phyloP scores from a whole-genome alignment of 129 eudicot genomes.

The Lactuca saligna region DNA sequence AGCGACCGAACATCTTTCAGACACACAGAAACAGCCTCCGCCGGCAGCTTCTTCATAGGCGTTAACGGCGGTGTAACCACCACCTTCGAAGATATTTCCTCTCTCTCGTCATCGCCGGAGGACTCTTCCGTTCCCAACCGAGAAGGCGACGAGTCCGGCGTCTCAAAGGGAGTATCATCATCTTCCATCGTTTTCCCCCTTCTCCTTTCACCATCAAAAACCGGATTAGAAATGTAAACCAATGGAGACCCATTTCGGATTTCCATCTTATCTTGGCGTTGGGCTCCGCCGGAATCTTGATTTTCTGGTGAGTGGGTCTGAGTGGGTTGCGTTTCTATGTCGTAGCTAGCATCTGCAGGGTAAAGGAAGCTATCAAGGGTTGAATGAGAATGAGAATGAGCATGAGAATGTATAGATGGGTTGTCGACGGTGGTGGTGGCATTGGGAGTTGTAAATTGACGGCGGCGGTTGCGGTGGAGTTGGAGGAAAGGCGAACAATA shows the following conservation, averaged over 20 bases:
- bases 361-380: conserved; percentile 35
- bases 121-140: conserved; percentile 45
- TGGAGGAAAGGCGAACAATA: conserved; percentile 58
- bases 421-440: conserved; percentile 4
- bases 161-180: conserved; percentile 64
- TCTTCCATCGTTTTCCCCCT: conserved; percentile 17
- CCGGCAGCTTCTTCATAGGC: conserved; percentile 60
- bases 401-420: conserved; percentile 6
- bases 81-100: conserved; percentile 16
- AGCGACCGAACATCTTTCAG: conserved; percentile 47
- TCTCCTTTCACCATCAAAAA: conserved; percentile 41
- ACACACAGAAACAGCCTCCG: conserved; percentile 40
- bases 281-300: conserved; percentile 29
- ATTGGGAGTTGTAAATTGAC: neutral
- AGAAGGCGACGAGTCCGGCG: conserved; percentile 79
- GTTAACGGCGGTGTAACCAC: conserved; percentile 45
- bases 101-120: conserved; percentile 32
- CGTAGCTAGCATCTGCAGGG: conserved; percentile 38
- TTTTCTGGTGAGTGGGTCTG: conserved; percentile 17
- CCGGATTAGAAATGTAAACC: conserved; percentile 78
- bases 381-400: conserved; percentile 8
- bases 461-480: conserved; percentile 26
- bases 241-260: conserved; percentile 27
- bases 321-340: conserved; percentile 47
- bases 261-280: conserved; percentile 10